These are phyloP conservation scores for Eucalyptus decipiens DNA, from an alignment of 345 rosid species.

Conservation along the genomic window DNA sequence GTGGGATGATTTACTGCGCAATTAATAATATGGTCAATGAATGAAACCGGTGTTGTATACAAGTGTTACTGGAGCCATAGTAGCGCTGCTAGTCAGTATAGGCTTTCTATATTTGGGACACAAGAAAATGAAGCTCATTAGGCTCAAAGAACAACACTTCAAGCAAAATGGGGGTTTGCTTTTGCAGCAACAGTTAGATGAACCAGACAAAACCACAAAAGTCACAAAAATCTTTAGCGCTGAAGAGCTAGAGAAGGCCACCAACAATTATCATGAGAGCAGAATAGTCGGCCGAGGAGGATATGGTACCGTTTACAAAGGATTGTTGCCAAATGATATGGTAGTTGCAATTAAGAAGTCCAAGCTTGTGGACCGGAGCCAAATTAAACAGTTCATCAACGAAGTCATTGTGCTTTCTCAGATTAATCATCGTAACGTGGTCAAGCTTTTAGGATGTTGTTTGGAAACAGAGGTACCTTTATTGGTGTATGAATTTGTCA, in stretches of 20 bases:
- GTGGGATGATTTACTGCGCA: neutral
- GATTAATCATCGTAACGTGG: too few relatives aligned
- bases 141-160: neutral
- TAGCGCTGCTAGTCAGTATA: too few relatives aligned
- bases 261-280: too few relatives aligned
- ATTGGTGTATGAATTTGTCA: too few relatives aligned
- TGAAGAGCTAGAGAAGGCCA: too few relatives aligned
- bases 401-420: too few relatives aligned
- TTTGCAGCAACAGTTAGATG: neutral
- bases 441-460: too few relatives aligned
- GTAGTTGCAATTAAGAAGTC: slow-evolving; percentile 36
- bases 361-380: neutral
- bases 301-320: slow-evolving; percentile 32
- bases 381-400: too few relatives aligned
- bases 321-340: slow-evolving; percentile 7
- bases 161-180: neutral
- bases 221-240: slow-evolving; percentile 7
- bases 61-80: too few relatives aligned
- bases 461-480: too few relatives aligned
- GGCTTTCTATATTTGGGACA: neutral
- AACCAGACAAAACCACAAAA: neutral
- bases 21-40: neutral
- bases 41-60: too few relatives aligned
- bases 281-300: slow-evolving; percentile 15
- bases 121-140: neutral